Evolutionary conservation across 2,329 filamentous ascomycete species (phyloP).

Genomic region (Hypoxylon sp.): DNA sequence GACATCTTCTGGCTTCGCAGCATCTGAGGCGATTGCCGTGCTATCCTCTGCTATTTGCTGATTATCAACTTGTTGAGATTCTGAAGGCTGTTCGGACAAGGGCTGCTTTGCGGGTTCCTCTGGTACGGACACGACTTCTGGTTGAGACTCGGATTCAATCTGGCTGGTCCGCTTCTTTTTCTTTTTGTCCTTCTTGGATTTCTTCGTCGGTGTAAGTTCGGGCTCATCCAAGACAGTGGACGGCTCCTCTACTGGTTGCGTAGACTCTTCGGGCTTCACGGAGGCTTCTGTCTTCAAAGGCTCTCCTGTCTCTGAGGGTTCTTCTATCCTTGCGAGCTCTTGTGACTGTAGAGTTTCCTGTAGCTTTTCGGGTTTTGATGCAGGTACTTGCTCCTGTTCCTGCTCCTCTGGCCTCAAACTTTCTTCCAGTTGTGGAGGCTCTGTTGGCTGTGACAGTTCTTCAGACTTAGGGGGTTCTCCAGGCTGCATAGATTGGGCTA

Average conservation of each 20-base stretch:
- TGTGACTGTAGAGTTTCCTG: slow-evolving; percentile 7
- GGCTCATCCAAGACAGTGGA: slow-evolving; percentile 26
- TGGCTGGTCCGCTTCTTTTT: slow-evolving; percentile 48
- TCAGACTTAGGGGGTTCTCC: slow-evolving; percentile 2
- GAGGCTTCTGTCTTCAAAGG: background rate
- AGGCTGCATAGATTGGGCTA: background rate
- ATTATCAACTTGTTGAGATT: slow-evolving; percentile 18
- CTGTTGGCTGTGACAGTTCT: background rate
- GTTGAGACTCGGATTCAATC: slow-evolving; percentile 27
- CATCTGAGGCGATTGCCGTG: slow-evolving; percentile 9
- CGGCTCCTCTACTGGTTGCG: slow-evolving; percentile 19
- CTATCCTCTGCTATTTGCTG: slow-evolving; percentile 52
- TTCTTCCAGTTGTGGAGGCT: background rate
- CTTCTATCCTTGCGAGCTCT: slow-evolving; percentile 9
- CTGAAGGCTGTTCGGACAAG: slow-evolving; percentile 13
- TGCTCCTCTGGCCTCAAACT: background rate
- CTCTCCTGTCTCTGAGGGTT: background rate
- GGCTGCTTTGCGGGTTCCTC: slow-evolving; percentile 30
- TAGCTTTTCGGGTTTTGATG: slow-evolving; percentile 1
- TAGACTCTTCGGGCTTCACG: slow-evolving; percentile 18
- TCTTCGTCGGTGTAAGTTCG: slow-evolving; percentile 43
- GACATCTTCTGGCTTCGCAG: slow-evolving; percentile 13
- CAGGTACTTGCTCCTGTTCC: slow-evolving; percentile 3
- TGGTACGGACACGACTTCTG: slow-evolving; percentile 20
- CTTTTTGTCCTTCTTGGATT: slow-evolving; percentile 54